A percentile compares a stretch with the other conserved stretches of the same genome.
Conservation (phyloP, 768 basidiomycete species). For the Psilocybe tampanensis region DNA sequence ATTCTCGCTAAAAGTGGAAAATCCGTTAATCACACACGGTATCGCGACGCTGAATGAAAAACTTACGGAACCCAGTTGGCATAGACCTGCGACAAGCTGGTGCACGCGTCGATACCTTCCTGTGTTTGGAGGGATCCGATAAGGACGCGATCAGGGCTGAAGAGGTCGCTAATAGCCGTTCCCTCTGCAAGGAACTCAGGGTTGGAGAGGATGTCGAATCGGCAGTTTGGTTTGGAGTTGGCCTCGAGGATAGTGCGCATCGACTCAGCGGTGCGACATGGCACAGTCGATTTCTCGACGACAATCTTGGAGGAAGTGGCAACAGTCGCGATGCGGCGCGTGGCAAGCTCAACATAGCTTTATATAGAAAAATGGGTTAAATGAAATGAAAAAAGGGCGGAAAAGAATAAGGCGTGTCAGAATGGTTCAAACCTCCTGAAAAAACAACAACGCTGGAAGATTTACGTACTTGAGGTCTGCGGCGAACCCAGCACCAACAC, state of each 20-base stretch:
- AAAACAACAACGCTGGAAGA: conserved; percentile 10
- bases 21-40: background rate
- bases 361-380: conserved; percentile 2
- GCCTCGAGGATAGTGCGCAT: conserved; percentile 99
- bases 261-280: conserved; percentile 97
- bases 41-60: conserved; percentile 1
- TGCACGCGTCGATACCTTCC: conserved; percentile 83
- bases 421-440: conserved; percentile 14
- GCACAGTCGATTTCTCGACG: conserved; percentile 99
- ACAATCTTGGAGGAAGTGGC: conserved; percentile 95
- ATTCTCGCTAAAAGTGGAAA: conserved; percentile 49
- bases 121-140: conserved; percentile 93
- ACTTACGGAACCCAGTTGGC: conserved; percentile 96
- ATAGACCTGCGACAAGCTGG: conserved; percentile 79
- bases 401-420: conserved; percentile 9
- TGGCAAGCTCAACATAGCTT: conserved; percentile 97
- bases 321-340: conserved; percentile 92
- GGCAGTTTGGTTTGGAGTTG: conserved; percentile 89
- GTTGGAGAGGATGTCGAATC: conserved; percentile 98
- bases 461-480: conserved; percentile 92
- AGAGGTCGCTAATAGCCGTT: conserved; percentile 90
- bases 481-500: conserved; percentile 96
- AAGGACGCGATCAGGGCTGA: conserved; percentile 91
- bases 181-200: conserved; percentile 99
- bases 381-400: conserved; percentile 10